Conservation (phyloP, 2,329 filamentous ascomycete species). For the Cladophialophora carrionii region DNA sequence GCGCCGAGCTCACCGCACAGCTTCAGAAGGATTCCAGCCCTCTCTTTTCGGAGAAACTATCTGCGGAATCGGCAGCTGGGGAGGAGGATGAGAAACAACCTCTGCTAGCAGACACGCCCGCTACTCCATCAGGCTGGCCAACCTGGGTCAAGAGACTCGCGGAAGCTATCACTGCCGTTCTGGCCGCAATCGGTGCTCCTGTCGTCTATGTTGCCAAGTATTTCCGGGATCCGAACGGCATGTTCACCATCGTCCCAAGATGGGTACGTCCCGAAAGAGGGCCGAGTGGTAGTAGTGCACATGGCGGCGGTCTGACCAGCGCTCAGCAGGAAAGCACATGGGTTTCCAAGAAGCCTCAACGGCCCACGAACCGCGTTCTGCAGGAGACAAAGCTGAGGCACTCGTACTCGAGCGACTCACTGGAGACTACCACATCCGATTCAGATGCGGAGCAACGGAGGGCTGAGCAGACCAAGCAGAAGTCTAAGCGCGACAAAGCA, state of each 20-base stretch:
- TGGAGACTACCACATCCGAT: conserved; percentile 30
- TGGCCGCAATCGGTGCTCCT: conserved; percentile 77
- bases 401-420: conserved; percentile 38
- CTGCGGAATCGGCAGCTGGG: conserved; percentile 36
- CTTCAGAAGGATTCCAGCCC: conserved; percentile 41
- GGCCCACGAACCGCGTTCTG: conserved; percentile 26
- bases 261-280: conserved; percentile 54
- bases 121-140: conserved; percentile 49
- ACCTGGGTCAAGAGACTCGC: conserved; percentile 70
- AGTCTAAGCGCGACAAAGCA: conserved; percentile 26
- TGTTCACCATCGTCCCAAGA: conserved; percentile 76
- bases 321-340: conserved; percentile 19
- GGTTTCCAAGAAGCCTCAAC: conserved; percentile 28
- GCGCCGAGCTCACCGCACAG: conserved; percentile 46
- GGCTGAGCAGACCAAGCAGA: conserved; percentile 15
- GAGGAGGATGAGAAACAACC: conserved; percentile 61
- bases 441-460: conserved; percentile 35
- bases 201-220: conserved; percentile 80
- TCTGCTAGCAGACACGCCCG: not conserved
- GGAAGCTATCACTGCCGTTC: conserved; percentile 71
- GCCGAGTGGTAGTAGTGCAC: conserved; percentile 27
- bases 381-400: conserved; percentile 35
- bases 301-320: conserved; percentile 33
- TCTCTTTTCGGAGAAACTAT: conserved; percentile 39
- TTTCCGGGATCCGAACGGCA: conserved; percentile 78